phyloP scores from a whole-genome alignment of 2,329 filamentous ascomycete species.

The Lasiodiplodia sp. region DNA sequence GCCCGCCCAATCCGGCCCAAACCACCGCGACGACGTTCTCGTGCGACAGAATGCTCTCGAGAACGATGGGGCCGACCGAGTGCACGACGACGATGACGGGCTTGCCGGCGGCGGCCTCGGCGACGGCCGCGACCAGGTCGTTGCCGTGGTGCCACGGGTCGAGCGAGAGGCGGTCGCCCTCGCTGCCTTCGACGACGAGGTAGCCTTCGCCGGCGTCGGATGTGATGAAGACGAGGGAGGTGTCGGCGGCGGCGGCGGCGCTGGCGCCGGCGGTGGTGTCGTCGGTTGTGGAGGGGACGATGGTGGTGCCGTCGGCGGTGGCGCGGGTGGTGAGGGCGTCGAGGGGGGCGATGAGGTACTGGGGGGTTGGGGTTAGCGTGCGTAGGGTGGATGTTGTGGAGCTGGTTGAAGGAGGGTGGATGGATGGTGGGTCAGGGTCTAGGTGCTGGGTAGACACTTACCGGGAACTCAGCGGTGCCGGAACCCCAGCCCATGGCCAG shows the following conservation, averaged over 20 bases:
- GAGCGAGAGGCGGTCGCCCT: slow-evolving; percentile 57
- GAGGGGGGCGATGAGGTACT: slow-evolving; percentile 53
- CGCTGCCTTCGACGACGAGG: slow-evolving; percentile 54
- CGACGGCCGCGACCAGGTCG: slow-evolving; percentile 45
- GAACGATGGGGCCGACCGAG: slow-evolving; percentile 46
- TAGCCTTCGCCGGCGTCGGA: slow-evolving; percentile 58
- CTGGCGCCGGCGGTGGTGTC: slow-evolving; percentile 45
- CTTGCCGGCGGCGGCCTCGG: slow-evolving; percentile 46
- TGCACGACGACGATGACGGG: slow-evolving; percentile 50
- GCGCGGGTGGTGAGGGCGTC: slow-evolving; percentile 51
- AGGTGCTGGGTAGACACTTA: background rate
- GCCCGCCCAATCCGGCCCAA: slow-evolving; percentile 49
- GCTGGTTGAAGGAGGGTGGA: background rate
- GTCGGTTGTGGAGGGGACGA: slow-evolving; percentile 50
- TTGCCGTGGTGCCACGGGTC: slow-evolving; percentile 56
- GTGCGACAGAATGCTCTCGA: slow-evolving; percentile 46
- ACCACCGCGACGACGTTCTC: slow-evolving; percentile 49
- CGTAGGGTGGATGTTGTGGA: background rate
- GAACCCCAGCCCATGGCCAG: slow-evolving; percentile 74
- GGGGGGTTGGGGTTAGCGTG: background rate
- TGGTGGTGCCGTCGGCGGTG: slow-evolving; percentile 46
- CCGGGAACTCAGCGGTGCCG: slow-evolving; percentile 57
- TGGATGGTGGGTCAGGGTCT: background rate
- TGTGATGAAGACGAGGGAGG: slow-evolving; percentile 58
- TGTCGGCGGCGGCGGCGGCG: slow-evolving; percentile 46